These are phyloP conservation scores for Pulveroboletus sp. DNA, from an alignment of 768 basidiomycete species.

Conservation along the genomic window DNA sequence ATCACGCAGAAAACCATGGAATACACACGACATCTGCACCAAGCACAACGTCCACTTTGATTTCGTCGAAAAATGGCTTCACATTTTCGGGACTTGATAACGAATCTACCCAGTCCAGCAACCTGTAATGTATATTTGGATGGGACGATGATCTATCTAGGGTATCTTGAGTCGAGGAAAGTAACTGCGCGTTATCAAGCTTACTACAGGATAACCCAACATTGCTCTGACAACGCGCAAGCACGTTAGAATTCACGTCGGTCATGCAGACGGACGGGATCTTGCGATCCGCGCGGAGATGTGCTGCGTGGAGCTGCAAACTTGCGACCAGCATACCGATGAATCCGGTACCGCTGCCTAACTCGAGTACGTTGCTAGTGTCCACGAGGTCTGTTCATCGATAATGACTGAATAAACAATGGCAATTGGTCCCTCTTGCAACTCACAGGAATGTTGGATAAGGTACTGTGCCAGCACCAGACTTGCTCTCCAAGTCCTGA, in stretches of 20 bases:
- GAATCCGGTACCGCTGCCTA: conserved; percentile 77
- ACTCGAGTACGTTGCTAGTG: conserved; percentile 55
- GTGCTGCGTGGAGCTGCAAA: conserved; percentile 40
- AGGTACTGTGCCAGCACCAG: conserved; percentile 62
- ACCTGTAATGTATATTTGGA: conserved; percentile 39
- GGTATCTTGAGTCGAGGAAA: not conserved
- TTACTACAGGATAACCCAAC: conserved; percentile 63
- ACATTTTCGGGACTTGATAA: conserved; percentile 30
- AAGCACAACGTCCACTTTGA: conserved; percentile 54
- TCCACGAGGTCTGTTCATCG: conserved; percentile 5
- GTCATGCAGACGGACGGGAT: conserved; percentile 46
- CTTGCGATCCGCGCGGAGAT: not conserved
- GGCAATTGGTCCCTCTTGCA: not conserved
- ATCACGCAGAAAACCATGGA: not conserved
- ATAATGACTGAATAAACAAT: not conserved
- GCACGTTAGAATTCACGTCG: conserved; percentile 61
- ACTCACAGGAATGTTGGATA: conserved; percentile 51
- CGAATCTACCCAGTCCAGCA: conserved; percentile 68
- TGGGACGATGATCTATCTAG: conserved; percentile 56
- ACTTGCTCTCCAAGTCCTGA: conserved; percentile 78
- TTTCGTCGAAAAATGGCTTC: conserved; percentile 34
- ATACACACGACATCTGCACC: conserved; percentile 64
- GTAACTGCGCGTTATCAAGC: conserved; percentile 19
- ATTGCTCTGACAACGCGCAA: conserved; percentile 59
- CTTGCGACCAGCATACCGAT: conserved; percentile 59